Base-by-base conservation (phyloP, 495 filamentous ascomycete genomes). In the Podospora didyma region DNA sequence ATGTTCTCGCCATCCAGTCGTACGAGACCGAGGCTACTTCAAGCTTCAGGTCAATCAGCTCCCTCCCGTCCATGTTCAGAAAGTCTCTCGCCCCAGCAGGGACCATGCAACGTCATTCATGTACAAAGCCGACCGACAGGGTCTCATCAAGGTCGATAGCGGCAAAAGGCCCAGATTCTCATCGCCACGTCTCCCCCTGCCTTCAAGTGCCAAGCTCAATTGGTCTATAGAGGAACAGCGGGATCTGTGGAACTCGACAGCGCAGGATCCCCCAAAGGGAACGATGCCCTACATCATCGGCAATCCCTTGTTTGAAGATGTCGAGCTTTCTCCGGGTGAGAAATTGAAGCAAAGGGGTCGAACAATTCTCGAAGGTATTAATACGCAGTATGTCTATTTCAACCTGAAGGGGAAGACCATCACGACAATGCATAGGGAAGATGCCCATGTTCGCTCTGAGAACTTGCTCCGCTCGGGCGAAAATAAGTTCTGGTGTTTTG, bases 401-500 rank as follows among this genome's bases (percentile, higher is more conserved):
- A 70, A 70, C 61, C 61, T 70, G 20, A 60, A 57, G 4, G 65
- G 63, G 26, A 64, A 64, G 34, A 70, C 67, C 14, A 64, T 70
- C 55, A 70, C 67, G 3, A 66, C 64, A 3, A 70, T 70, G 67
- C 67, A 70, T 49, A 54, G 65, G 47, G 67, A 70, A 47, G 67
- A 70, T 49, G 67, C 67, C 16, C 67, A 70, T 37, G 67, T 70
- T 17, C 63, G 67, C 11, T 70, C 67, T 12, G 67, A 70, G 35
- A 70, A 70, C 39, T 54, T 70, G 17, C 65, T 70, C 16, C 63
- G 67, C 4, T 68, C 63, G 3, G 67, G 67, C 12, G 54, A 66
- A 47, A 65, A 68, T 42, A 70, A 70, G 59, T 68, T 70, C 28
- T 70, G 67, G 67, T 70, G 67, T 35, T 70, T 70, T 56, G 51